Percentiles rank a stretch among this genome's conserved stretches.
Evolutionary conservation across 192 early-diverging fungal genomes (phyloP).

Genomic region (Phycomyces nitens): DNA sequence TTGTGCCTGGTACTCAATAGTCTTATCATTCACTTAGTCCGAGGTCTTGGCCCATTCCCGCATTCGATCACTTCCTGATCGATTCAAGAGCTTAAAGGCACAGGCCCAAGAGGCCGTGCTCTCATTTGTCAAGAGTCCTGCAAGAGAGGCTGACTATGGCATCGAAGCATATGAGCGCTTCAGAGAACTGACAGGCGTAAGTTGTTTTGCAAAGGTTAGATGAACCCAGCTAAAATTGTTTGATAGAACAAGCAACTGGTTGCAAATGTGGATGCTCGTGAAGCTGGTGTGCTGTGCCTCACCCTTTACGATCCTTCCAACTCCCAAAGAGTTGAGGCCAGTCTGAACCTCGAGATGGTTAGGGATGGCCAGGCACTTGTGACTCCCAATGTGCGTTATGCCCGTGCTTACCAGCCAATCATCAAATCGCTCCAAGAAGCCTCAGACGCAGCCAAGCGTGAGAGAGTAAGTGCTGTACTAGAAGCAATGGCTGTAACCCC

Average conservation of each 20-base stretch:
- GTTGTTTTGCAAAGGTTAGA: background rate
- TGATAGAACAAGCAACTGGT: conserved; percentile 57
- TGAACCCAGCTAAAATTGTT: background rate
- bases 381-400: conserved; percentile 45
- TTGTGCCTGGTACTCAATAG: background rate
- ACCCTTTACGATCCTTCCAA: conserved; percentile 64
- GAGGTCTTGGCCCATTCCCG: conserved; percentile 71
- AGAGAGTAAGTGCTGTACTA: conserved; percentile 46
- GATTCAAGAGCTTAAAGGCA: conserved; percentile 65
- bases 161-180: conserved; percentile 69
- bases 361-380: conserved; percentile 60
- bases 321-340: conserved; percentile 58
- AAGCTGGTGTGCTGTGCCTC: conserved; percentile 52
- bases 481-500: background rate
- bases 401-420: conserved; percentile 51
- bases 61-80: conserved; percentile 69
- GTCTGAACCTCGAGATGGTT: conserved; percentile 66
- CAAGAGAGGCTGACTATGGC: conserved; percentile 68
- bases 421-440: conserved; percentile 63
- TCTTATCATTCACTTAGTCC: conserved; percentile 27
- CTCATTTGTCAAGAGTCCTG: conserved; percentile 73
- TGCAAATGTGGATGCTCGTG: conserved; percentile 68
- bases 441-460: conserved; percentile 63
- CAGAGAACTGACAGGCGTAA: conserved; percentile 55
- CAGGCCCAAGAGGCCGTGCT: conserved; percentile 83